Percentiles rank a stretch among this genome's conserved stretches.
Conservation (phyloP, 2,329 filamentous ascomycete species). For the Pestalotiopsis sp. region DNA sequence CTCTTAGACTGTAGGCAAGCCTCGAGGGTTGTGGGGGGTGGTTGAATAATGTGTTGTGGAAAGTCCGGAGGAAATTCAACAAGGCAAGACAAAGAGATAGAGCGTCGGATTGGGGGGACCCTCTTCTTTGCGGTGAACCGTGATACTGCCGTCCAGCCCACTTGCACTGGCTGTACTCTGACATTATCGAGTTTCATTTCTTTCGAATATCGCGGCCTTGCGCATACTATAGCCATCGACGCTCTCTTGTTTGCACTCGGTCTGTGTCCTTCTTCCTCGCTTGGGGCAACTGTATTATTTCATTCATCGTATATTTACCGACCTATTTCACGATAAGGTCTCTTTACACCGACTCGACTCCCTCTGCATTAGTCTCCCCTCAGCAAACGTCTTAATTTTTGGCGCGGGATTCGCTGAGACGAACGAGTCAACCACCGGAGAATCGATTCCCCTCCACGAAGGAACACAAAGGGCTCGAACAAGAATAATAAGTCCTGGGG, state of each 20-base stretch:
- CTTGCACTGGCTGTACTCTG: not conserved
- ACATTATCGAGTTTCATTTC: not conserved
- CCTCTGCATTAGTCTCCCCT: not conserved
- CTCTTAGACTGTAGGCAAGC: not conserved
- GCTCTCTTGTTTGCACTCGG: not conserved
- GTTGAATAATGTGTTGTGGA: not conserved
- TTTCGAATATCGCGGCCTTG: not conserved
- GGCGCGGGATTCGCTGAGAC: not conserved
- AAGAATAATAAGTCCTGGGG: not conserved
- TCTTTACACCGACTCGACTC: not conserved
- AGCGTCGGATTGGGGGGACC: not conserved
- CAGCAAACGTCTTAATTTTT: not conserved
- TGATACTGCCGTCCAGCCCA: not conserved
- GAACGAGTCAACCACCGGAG: not conserved
- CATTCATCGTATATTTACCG: not conserved
- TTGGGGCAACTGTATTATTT: not conserved
- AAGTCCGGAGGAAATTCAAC: not conserved
- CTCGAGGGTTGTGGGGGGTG: not conserved
- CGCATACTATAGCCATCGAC: not conserved
- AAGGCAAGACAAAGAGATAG: not conserved
- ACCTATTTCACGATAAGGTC: not conserved
- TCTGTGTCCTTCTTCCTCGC: not conserved
- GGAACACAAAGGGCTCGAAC: too few relatives aligned
- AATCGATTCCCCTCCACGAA: not conserved
- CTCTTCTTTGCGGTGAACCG: not conserved